These are phyloP conservation scores for Colletotrichum tropicicola DNA, from an alignment of 2,329 filamentous ascomycete genomes.

Conservation along the genomic window DNA sequence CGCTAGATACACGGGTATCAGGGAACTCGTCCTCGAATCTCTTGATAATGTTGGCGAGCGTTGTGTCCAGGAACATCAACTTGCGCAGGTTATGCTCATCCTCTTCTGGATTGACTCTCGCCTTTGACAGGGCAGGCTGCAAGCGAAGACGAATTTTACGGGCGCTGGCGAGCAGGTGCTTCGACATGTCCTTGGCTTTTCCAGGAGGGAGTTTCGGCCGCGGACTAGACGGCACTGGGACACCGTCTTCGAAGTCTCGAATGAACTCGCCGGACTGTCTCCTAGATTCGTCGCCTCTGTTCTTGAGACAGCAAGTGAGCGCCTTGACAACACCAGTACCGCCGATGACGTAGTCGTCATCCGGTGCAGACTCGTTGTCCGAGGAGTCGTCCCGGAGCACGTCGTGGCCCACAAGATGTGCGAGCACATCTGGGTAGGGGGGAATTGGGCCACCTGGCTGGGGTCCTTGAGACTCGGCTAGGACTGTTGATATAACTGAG, in stretches of 20 bases:
- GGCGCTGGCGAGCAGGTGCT: constrained; percentile 85
- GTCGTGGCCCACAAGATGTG: constrained; percentile 84
- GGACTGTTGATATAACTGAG: constrained; percentile 48
- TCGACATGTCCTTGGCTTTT: constrained; percentile 92
- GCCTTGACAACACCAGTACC: constrained; percentile 96
- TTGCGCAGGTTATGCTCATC: constrained; percentile 78
- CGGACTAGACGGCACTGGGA: constrained; percentile 46
- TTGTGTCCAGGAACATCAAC: constrained; percentile 88
- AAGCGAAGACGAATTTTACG: constrained; percentile 87
- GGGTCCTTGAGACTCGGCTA: constrained; percentile 44
- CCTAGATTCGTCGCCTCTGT: constrained; percentile 73
- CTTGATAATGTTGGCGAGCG: constrained; percentile 89
- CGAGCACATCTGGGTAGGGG: constrained; percentile 81
- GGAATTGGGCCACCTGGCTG: constrained; percentile 37
- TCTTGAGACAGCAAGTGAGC: constrained; percentile 87
- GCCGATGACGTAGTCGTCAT: constrained; percentile 95
- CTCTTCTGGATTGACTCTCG: constrained; percentile 72
- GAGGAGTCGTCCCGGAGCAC: constrained; percentile 61
- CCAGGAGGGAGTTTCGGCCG: constrained; percentile 52
- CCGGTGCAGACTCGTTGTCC: constrained; percentile 76
- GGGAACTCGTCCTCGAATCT: constrained; percentile 97
- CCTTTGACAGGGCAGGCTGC: constrained; percentile 83
- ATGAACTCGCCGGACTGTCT: constrained; percentile 61
- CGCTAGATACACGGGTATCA: constrained; percentile 71
- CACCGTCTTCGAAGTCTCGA: constrained; percentile 60